Conservation (phyloP, 1,284 basidiomycete species). For the Boletus semigastroideus region DNA sequence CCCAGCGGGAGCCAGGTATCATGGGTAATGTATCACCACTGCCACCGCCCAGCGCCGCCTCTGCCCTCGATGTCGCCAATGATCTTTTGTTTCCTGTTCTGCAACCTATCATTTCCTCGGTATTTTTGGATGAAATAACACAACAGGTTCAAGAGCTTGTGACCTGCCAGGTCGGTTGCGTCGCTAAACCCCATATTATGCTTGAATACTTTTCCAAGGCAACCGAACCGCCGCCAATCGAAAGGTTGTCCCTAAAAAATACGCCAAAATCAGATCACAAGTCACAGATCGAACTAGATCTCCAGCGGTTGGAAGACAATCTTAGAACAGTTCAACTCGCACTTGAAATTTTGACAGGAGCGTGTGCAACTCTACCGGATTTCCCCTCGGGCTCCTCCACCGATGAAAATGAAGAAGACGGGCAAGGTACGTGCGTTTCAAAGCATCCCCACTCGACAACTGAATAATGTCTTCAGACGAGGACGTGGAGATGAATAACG, state of each 20-base stretch:
- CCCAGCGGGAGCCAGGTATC: slow-evolving; percentile 50
- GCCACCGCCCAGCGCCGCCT: slow-evolving; percentile 61
- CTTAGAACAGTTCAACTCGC: slow-evolving; percentile 76
- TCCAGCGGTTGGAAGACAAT: slow-evolving; percentile 73
- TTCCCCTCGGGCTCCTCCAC: slow-evolving; percentile 41
- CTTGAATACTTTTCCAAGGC: slow-evolving; percentile 32
- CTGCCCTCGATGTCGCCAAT: slow-evolving; percentile 66
- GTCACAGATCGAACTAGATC: slow-evolving; percentile 61
- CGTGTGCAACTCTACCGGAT: slow-evolving; percentile 87
- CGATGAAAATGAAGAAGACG: slow-evolving; percentile 39
- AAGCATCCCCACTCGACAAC: background rate
- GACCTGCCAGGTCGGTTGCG: slow-evolving; percentile 46
- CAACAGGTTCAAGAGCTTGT: slow-evolving; percentile 55
- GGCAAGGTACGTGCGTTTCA: slow-evolving; percentile 30
- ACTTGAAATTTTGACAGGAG: slow-evolving; percentile 82
- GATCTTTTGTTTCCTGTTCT: slow-evolving; percentile 75
- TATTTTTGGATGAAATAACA: slow-evolving; percentile 57
- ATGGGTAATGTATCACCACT: slow-evolving; percentile 75
- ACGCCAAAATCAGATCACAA: slow-evolving; percentile 73
- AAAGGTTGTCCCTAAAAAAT: slow-evolving; percentile 59
- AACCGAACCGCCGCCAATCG: slow-evolving; percentile 48
- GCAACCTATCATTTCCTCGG: slow-evolving; percentile 62
- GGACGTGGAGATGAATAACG: slow-evolving; percentile 34
- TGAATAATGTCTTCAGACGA: slow-evolving; percentile 11
- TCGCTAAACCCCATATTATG: background rate